Base-by-base conservation (phyloP, 2,329 filamentous ascomycete genomes). In the Penicillium sclerotiorum region DNA sequence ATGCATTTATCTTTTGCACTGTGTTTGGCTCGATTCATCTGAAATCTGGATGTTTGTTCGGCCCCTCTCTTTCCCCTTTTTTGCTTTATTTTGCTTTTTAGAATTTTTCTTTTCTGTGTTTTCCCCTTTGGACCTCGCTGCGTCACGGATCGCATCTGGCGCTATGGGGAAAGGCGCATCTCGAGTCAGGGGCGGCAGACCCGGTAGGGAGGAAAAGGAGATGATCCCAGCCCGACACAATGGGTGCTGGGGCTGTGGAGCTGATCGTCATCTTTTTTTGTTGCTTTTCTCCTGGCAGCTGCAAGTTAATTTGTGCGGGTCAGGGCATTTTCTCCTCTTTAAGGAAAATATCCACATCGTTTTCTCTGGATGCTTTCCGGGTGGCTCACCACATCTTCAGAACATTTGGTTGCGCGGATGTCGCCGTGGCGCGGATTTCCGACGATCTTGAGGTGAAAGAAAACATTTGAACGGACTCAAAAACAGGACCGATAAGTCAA, bases 241-340 rank as follows among this genome's bases (percentile, higher is more conserved):
- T 57, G 59, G 56, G 45, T 49, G 45, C 45, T 52, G 56, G 59
- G 47, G 55, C 57, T 27, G 49, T 55, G 46, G 53, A 52, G 33
- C 36, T 47, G 59, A 61, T 60, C 59, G 37, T 57, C 47, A 57
- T 57, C 41, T 52, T 38, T 45, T 36, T 36, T 20, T 22, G 20
- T 7, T 17, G 43, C n/a, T 40, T 37, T n/a, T 32, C 22, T 25
- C 33, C 43, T 50, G 43, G 35, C 48, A 45, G 27, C 46, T 54
- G 47, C 22, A 27, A 46, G 44, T 32, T 13, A 15, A 36, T 28
- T 28, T 28, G 25, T 9, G 25, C 25, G 38, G 17, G 36, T 40
- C 52, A 45, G 47, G 46, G 47, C 48, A 48, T 44, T 54, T 43
- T 41, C 17, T 52, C 23, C 17, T 33, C 25, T 25, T 15, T 8